phyloP scores from a whole-genome alignment of 2,329 filamentous ascomycete genomes.

The Colletotrichum incanum region DNA sequence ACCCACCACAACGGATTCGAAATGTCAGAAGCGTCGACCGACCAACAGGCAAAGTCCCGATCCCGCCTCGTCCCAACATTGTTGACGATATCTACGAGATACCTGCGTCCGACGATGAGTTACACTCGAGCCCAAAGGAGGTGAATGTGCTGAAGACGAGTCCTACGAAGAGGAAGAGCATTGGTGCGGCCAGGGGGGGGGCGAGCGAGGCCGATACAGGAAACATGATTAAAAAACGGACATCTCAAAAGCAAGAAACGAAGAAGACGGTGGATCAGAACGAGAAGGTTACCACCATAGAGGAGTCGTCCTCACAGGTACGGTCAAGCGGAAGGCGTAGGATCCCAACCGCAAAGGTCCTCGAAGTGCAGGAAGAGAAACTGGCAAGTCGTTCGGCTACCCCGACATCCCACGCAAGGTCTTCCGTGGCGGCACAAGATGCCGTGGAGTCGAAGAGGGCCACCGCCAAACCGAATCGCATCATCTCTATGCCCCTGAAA shows the following conservation, averaged over 20 bases:
- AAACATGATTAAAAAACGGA: background rate
- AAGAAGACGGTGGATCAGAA: background rate
- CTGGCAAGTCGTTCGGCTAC: slow-evolving; percentile 28
- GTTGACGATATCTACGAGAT: slow-evolving; percentile 44
- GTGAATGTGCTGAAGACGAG: slow-evolving; percentile 38
- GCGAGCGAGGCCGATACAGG: background rate
- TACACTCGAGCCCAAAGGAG: slow-evolving; percentile 13
- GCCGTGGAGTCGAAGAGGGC: slow-evolving; percentile 30
- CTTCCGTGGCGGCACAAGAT: slow-evolving; percentile 36
- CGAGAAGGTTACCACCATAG: slow-evolving; percentile 9
- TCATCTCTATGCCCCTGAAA: slow-evolving; percentile 56
- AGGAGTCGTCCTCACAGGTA: slow-evolving; percentile 35
- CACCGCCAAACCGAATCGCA: slow-evolving; percentile 9
- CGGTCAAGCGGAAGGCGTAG: slow-evolving; percentile 41
- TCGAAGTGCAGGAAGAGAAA: slow-evolving; percentile 39
- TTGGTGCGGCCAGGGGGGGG: slow-evolving; percentile 13
- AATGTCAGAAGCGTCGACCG: slow-evolving; percentile 39
- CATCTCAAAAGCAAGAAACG: slow-evolving; percentile 1
- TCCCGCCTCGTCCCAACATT: slow-evolving; percentile 19
- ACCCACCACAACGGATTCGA: slow-evolving; percentile 34
- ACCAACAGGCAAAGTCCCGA: slow-evolving; percentile 37
- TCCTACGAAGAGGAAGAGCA: slow-evolving; percentile 41
- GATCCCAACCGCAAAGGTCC: slow-evolving; percentile 35
- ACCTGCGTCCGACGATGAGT: slow-evolving; percentile 47
- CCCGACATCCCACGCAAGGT: slow-evolving; percentile 11